Conservation (phyloP, 192 early-diverging fungal species). For the Gryganskiella cystojenkinii region DNA sequence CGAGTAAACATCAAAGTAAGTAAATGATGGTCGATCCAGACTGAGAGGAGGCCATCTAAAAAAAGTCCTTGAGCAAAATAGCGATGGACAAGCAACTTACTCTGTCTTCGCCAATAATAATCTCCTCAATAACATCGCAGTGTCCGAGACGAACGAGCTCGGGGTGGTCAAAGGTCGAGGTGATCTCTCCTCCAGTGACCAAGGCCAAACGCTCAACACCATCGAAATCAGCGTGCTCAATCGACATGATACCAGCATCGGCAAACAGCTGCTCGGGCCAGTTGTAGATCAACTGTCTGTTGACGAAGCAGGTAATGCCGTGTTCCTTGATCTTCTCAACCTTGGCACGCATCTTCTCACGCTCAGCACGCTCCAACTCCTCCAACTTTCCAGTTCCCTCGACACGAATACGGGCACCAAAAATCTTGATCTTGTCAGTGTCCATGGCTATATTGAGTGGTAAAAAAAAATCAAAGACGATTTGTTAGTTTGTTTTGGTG, state of each 20-base stretch:
- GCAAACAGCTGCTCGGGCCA: constrained; percentile 99
- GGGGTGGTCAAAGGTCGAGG: constrained; percentile 98
- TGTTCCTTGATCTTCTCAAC: constrained; percentile 98
- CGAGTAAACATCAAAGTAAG: too few relatives aligned
- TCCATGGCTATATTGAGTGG: constrained; percentile 86
- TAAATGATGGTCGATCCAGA: background rate
- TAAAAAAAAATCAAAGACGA: background rate
- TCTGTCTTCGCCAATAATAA: constrained; percentile 98
- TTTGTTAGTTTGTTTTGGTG: background rate
- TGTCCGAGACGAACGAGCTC: constrained; percentile 94
- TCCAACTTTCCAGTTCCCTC: constrained; percentile 97
- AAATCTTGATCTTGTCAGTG: constrained; percentile 99
- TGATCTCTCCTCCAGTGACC: constrained; percentile 98
- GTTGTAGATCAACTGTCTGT: constrained; percentile 99
- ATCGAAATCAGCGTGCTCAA: constrained; percentile 99
- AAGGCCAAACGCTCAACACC: constrained; percentile 97
- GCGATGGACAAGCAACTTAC: constrained; percentile 18
- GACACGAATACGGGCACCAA: constrained; percentile 96
- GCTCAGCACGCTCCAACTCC: constrained; percentile 98
- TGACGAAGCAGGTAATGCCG: constrained; percentile 99
- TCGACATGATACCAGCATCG: constrained; percentile 95
- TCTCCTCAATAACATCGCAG: constrained; percentile 97
- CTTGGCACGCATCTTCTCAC: constrained; percentile 98
- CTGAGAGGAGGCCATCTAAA: background rate
- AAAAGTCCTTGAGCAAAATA: background rate